Evolutionary conservation across 225 moss, liverwort and hornwort genomes (phyloP).

Genomic region (Climacium dendroides): DNA sequence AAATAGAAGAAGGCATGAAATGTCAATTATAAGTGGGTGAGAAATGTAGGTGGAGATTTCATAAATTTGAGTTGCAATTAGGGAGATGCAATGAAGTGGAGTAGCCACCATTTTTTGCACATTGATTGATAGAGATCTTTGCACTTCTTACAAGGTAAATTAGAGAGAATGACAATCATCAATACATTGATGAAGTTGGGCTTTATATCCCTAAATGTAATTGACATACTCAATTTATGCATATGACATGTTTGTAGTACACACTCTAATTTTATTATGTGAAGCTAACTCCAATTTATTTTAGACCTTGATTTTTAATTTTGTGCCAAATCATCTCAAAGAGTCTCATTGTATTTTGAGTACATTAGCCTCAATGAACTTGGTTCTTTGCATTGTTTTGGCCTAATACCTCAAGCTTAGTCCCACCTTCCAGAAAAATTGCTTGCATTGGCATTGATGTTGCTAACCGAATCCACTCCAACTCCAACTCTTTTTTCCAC

Average conservation of each 20-base stretch:
- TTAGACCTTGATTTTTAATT: no score
- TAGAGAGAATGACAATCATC: accelerated
- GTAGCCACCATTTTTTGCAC: not conserved
- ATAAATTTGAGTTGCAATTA: not conserved
- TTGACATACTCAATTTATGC: not conserved
- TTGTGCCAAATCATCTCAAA: no score
- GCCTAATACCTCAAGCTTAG: no score
- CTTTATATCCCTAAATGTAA: not conserved
- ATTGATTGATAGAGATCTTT: not conserved
- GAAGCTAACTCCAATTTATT: not conserved
- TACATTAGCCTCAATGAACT: no score
- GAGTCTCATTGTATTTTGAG: no score
- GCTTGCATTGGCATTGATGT: no score
- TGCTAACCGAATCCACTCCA: no score
- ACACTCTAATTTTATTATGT: not conserved
- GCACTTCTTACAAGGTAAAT: not conserved
- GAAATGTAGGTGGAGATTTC: not conserved
- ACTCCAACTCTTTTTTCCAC: no score
- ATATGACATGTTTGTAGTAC: not conserved
- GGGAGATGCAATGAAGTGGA: not conserved
- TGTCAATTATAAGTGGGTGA: not conserved
- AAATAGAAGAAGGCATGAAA: not conserved
- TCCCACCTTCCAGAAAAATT: no score
- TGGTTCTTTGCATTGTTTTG: no score
- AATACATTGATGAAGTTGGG: not conserved